Conservation (phyloP, 345 rosid genomes). For the Aquilaria sinensis region DNA sequence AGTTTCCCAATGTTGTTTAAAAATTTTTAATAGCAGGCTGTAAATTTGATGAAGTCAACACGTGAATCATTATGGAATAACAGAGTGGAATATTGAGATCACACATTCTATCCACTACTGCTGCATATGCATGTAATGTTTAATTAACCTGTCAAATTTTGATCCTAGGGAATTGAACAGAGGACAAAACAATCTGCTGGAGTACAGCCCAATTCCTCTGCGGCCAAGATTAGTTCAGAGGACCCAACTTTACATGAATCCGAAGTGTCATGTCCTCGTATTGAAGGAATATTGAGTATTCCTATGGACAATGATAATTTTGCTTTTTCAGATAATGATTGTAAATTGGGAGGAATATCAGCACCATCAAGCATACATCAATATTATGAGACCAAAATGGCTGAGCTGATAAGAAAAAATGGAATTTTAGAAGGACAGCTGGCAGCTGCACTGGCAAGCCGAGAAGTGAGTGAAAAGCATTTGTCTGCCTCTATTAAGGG, state of each 20-base stretch:
- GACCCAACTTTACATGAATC: slow-evolving; percentile 36
- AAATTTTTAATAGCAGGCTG: too few relatives aligned
- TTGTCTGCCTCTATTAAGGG: slow-evolving; percentile 59
- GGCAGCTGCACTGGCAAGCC: slow-evolving; percentile 57
- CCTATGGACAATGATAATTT: slow-evolving; percentile 36
- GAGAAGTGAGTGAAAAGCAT: slow-evolving; percentile 70
- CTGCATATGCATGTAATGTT: not conserved
- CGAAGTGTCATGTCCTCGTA: slow-evolving; percentile 30
- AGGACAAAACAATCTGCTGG: slow-evolving; percentile 27
- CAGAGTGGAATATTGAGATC: too few relatives aligned
- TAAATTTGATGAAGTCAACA: too few relatives aligned
- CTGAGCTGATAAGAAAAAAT: slow-evolving; percentile 62
- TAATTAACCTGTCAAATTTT: slow-evolving; percentile 7
- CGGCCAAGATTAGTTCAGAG: slow-evolving; percentile 46
- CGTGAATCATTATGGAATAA: too few relatives aligned
- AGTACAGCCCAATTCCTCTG: slow-evolving; percentile 18
- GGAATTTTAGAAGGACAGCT: slow-evolving; percentile 74
- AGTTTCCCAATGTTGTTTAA: too few relatives aligned
- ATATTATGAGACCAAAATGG: slow-evolving; percentile 70
- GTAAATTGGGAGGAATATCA: slow-evolving; percentile 27
- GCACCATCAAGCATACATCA: slow-evolving; percentile 60
- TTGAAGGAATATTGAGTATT: slow-evolving; percentile 33
- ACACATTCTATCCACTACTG: too few relatives aligned
- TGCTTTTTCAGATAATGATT: slow-evolving; percentile 41
- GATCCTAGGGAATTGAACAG: slow-evolving; percentile 46